Evolutionary conservation across 1,284 basidiomycete genomes (phyloP).

Genomic region (Sphaerobolus stellatus): DNA sequence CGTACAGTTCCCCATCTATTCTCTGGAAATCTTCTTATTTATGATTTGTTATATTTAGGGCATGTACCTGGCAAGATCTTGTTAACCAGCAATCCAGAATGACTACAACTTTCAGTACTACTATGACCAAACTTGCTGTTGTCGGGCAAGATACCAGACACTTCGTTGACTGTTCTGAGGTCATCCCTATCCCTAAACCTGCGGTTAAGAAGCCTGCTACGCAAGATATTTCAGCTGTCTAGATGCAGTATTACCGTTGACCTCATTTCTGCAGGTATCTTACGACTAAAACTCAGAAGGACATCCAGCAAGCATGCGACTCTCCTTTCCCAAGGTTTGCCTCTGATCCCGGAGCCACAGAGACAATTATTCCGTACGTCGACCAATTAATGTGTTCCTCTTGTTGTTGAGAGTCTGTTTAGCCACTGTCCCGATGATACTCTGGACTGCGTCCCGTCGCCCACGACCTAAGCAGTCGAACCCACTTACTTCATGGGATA

Average conservation of each 20-base stretch:
- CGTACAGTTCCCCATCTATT: not conserved
- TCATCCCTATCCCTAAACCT: constrained; percentile 25
- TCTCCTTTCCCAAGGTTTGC: constrained; percentile 30
- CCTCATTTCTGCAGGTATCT: not conserved
- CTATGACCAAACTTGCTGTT: constrained; percentile 36
- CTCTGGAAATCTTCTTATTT: not conserved
- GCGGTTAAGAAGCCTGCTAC: not conserved
- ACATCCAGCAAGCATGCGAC: constrained; percentile 25
- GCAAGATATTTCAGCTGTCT: not conserved
- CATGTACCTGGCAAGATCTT: not conserved
- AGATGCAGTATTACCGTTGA: not conserved
- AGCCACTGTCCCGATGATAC: no score
- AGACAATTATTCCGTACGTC: not conserved
- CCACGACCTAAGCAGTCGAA: no score
- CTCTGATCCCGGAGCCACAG: constrained; percentile 27
- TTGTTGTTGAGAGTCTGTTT: no score
- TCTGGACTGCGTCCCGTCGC: no score
- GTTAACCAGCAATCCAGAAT: constrained; percentile 30
- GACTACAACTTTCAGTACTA: constrained; percentile 33
- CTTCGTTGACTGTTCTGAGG: constrained; percentile 37
- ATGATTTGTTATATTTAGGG: not conserved
- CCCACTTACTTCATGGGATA: no score
- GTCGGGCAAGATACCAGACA: constrained; percentile 30
- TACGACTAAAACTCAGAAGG: not conserved
- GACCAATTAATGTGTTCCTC: no score